Evolutionary conservation across 305 asterid species (phyloP).

Genomic region (Fraxinus dipetala): DNA sequence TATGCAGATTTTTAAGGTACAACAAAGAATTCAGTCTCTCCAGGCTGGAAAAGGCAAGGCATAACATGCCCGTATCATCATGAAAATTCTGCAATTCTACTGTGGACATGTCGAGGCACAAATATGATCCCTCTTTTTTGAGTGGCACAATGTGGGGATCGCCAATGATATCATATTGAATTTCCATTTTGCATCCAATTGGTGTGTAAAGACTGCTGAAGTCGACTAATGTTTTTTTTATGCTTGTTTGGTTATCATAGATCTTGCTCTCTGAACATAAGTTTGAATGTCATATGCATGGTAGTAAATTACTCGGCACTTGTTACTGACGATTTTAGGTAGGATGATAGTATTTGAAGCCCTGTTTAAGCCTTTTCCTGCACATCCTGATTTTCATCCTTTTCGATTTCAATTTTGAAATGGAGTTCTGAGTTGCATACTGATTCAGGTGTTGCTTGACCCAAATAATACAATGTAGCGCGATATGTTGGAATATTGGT

Average conservation of each 20-base stretch:
- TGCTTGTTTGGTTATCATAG: constrained; percentile 14
- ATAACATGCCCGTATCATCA: constrained; percentile 26
- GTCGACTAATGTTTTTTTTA: constrained; percentile 18
- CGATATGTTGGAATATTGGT: neutral
- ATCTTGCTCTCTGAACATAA: constrained; percentile 16
- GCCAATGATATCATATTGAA: constrained; percentile 24
- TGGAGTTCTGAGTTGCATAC: neutral
- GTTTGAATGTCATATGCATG: neutral
- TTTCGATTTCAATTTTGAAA: neutral
- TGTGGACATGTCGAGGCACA: constrained; percentile 18
- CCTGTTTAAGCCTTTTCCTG: neutral
- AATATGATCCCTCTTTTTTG: constrained; percentile 18
- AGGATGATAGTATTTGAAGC: neutral
- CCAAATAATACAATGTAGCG: neutral
- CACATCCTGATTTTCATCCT: neutral
- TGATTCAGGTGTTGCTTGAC: neutral
- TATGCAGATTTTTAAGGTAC: constrained; percentile 65
- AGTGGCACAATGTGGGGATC: constrained; percentile 18
- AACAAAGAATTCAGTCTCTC: constrained; percentile 72
- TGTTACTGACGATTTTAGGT: neutral
- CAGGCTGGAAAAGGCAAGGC: constrained; percentile 89
- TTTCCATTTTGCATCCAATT: constrained; percentile 29
- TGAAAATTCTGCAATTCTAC: constrained; percentile 20
- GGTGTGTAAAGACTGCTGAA: constrained; percentile 16
- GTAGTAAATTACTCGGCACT: constrained; percentile 1